These are phyloP conservation scores for Diversispora epigaea DNA, from an alignment of 192 early-diverging fungal genomes.

Conservation along the genomic window DNA sequence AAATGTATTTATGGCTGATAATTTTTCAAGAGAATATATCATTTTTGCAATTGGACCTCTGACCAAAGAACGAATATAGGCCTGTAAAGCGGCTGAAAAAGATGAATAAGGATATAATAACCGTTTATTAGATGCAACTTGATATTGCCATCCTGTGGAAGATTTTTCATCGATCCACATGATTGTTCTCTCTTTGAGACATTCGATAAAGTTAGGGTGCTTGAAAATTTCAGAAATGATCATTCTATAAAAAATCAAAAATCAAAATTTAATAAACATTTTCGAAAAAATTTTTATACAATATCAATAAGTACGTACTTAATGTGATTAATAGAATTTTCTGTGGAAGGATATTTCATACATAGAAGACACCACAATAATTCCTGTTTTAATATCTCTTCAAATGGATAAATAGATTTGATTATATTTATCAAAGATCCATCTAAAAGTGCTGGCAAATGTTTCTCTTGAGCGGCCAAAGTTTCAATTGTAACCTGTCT, in stretches of 20 bases:
- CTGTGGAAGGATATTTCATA: slow-evolving; percentile 18
- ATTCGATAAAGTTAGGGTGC: slow-evolving; percentile 1
- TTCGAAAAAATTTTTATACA: neutral
- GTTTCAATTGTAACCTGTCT: slow-evolving; percentile 19
- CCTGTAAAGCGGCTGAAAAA: slow-evolving; percentile 21
- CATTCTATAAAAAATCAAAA: neutral
- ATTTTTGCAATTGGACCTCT: slow-evolving; percentile 27
- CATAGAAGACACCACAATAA: slow-evolving; percentile 32
- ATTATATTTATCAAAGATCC: neutral
- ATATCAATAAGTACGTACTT: neutral
- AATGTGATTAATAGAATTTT: slow-evolving; percentile 11
- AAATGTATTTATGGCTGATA: slow-evolving; percentile 19
- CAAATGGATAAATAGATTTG: slow-evolving; percentile 18
- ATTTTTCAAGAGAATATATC: slow-evolving; percentile 25
- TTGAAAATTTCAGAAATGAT: neutral
- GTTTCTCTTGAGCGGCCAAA: slow-evolving; percentile 12
- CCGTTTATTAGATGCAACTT: slow-evolving; percentile 22
- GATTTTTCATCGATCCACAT: slow-evolving; percentile 13
- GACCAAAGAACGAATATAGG: slow-evolving; percentile 12
- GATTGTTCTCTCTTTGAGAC: slow-evolving; percentile 6
- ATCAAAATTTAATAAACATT: neutral
- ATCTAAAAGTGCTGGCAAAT: slow-evolving; percentile 6
- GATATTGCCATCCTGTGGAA: slow-evolving; percentile 15
- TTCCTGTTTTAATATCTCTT: slow-evolving; percentile 14
- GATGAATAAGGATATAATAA: slow-evolving; percentile 15